Conservation (phyloP, 345 rosid species). For the Eucalyptus polybractea region DNA sequence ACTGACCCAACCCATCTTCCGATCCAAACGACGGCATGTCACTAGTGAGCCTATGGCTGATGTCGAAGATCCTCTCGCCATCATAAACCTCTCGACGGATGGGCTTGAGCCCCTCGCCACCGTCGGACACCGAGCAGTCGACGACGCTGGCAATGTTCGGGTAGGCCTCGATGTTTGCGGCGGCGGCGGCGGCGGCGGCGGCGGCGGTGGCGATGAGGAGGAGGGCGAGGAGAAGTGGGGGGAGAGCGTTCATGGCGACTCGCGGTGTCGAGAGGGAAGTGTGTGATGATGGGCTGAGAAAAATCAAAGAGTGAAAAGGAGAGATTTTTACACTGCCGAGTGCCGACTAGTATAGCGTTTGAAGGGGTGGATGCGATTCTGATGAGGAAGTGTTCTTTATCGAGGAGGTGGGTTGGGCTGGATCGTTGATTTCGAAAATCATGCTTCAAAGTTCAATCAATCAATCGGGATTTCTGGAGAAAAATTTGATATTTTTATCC, state of each 20-base stretch:
- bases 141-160: not conserved
- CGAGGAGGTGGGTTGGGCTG: not conserved
- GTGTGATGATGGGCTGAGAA: not conserved
- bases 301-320: not conserved
- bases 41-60: slow-evolving; percentile 17
- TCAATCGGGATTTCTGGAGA: not conserved
- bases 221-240: not conserved
- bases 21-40: slow-evolving; percentile 16
- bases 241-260: not conserved
- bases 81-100: slow-evolving; percentile 13
- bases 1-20: slow-evolving; percentile 21
- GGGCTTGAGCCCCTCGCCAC: not conserved
- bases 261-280: not conserved
- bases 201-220: not conserved
- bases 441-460: not conserved
- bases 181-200: not conserved
- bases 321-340: not conserved
- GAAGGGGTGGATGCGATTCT: not conserved
- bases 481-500: not conserved
- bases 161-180: not conserved
- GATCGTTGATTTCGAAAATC: not conserved
- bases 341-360: not conserved
- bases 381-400: not conserved
- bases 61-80: slow-evolving; percentile 25
- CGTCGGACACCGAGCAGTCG: not conserved